phyloP scores from a whole-genome alignment of 768 basidiomycete species.

The Termitomyces heimii region DNA sequence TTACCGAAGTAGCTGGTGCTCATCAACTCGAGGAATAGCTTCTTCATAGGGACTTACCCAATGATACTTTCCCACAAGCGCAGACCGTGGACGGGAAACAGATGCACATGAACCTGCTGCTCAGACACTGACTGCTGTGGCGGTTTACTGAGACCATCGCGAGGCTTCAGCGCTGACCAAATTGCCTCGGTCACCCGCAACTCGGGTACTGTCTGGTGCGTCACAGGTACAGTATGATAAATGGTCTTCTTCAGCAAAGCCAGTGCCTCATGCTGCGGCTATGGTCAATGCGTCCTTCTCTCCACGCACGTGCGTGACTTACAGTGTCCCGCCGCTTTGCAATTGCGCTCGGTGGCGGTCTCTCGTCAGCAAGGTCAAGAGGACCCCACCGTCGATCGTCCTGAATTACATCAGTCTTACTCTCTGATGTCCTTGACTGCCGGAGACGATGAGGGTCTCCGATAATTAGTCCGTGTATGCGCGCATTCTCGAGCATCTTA shows the following conservation, averaged over 20 bases:
- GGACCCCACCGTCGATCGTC: constrained; percentile 24
- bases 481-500: constrained; percentile 37
- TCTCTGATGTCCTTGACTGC: background rate
- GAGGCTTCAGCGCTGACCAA: constrained; percentile 8
- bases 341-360: constrained; percentile 67
- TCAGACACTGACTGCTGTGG: constrained; percentile 38
- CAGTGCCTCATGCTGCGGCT: constrained; percentile 41
- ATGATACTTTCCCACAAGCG: constrained; percentile 49
- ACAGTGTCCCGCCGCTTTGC: constrained; percentile 38
- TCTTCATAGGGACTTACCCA: background rate
- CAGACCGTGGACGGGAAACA: constrained; percentile 45
- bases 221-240: constrained; percentile 47
- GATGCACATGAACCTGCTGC: constrained; percentile 22
- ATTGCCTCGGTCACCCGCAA: constrained; percentile 37
- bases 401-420: constrained; percentile 26
- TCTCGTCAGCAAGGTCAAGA: constrained; percentile 54
- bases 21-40: background rate
- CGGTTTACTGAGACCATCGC: constrained; percentile 17
- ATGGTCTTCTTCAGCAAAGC: constrained; percentile 51
- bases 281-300: background rate
- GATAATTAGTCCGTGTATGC: constrained; percentile 30
- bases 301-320: background rate
- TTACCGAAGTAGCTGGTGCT: constrained; percentile 20
- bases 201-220: constrained; percentile 47
- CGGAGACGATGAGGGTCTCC: background rate